Base-by-base conservation (phyloP, 2,329 filamentous ascomycete species). In the Fusarium phyllophilum region DNA sequence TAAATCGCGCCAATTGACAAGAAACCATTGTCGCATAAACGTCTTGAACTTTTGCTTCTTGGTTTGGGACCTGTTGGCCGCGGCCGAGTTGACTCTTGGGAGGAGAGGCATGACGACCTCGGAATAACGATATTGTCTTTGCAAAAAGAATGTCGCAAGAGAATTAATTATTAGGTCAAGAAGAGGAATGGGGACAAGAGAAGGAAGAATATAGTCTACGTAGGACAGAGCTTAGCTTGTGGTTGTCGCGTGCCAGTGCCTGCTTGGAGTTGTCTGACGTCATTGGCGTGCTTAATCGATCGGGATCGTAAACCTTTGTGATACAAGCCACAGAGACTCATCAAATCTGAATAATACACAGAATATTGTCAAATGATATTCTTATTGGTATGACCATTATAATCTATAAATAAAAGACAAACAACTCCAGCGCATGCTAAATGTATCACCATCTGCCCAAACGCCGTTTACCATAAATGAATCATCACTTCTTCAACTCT, bases 1-100 rank as follows among this genome's bases (percentile, higher is more conserved):
- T 34, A 92, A 81, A 74, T 93, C 91, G 6, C 87, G 79, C 84
- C 87, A 90, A 29, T 87, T 89, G 11, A 86, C 81, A 65, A 86
- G 87, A 69, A 91, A 70, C 90, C 90, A 93, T 78, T 89, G 66
- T 38, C 56, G 55, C 31, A 78, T 31, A 38, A 83, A 82, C 4
- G 52, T 24, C 31, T 66, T 75, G 59, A 69, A 11, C n/a, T 65
- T 65, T 26, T 55, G 39, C 14, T 46, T 68, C 29, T 61, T 69
- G 26, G 65, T 58, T 3, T 62, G 44, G n/a, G 67, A 41, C 24
- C 38, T 56, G 24, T 15, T 36, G 36, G 58, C 51, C n/a, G 5
- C 62, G 36, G 65, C 73, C 33, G 60, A 26, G 51, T 58, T 69
- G 33, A 63, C 67, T 45, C 56, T 61, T 12, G 77, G 70, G n/a